Conservation (phyloP, 2,329 filamentous ascomycete species). For the Apiospora aurea region DNA sequence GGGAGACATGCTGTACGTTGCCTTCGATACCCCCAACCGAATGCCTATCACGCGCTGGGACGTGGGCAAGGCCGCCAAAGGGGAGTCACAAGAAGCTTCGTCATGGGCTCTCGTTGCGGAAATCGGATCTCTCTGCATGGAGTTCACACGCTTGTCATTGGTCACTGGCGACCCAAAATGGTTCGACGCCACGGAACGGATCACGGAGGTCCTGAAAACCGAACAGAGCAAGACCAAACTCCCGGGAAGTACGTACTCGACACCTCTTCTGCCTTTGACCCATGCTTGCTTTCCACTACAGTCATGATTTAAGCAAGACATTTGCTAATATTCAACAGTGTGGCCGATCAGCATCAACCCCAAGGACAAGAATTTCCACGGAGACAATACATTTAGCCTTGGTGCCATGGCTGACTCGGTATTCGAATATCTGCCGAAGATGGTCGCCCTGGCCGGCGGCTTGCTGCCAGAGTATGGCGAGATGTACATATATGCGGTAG, state of each 20-base stretch:
- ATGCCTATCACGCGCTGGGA: constrained; percentile 42
- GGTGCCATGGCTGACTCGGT: constrained; percentile 48
- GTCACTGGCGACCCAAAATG: constrained; percentile 42
- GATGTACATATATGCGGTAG: constrained; percentile 69
- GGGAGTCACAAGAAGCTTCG: constrained; percentile 33
- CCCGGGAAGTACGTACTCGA: constrained; percentile 41
- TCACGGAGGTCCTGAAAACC: constrained; percentile 36
- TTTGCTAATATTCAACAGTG: constrained; percentile 47
- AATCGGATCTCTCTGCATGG: constrained; percentile 41
- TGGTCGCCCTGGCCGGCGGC: constrained; percentile 64
- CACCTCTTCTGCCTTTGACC: too few species aligned
- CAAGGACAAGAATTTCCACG: constrained; percentile 54
- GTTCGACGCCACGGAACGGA: constrained; percentile 41
- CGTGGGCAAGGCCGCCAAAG: constrained; percentile 33
- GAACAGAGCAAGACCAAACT: constrained; percentile 45
- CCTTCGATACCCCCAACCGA: constrained; percentile 43
- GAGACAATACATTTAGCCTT: constrained; percentile 43
- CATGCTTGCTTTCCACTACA: too few species aligned
- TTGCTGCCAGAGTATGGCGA: constrained; percentile 61
- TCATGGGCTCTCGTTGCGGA: constrained; percentile 38
- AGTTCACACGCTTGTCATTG: constrained; percentile 42
- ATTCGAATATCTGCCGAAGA: constrained; percentile 61
- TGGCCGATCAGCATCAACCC: constrained; percentile 73
- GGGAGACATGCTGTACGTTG: constrained; percentile 46
- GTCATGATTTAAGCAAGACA: too few species aligned